phyloP scores from a whole-genome alignment of 441 rosid genomes.

The Pelargonium cotyledonis region DNA sequence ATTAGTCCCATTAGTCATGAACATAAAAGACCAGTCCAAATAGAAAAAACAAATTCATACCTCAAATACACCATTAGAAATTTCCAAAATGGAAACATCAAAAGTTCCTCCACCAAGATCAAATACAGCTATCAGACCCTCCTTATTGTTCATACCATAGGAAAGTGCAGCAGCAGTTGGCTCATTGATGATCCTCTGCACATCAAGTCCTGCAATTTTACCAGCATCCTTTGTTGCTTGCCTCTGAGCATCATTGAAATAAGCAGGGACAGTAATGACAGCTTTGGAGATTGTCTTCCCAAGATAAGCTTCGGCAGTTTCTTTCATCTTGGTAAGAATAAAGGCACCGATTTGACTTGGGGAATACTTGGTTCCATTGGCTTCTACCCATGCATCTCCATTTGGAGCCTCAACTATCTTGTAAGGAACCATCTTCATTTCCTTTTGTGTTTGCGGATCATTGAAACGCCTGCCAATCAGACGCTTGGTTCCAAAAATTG shows the following conservation, averaged over 20 bases:
- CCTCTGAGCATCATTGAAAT: conserved; percentile 90
- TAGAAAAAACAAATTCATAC: conserved; percentile 23
- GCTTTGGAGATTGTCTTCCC: conserved; percentile 69
- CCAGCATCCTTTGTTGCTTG: conserved; percentile 97
- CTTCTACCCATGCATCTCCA: conserved; percentile 95
- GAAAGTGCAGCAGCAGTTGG: conserved; percentile 97
- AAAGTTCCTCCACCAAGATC: conserved; percentile 97
- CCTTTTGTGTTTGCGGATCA: conserved; percentile 77
- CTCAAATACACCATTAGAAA: conserved; percentile 94
- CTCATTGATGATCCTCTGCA: conserved; percentile 80
- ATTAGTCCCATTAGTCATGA: background rate
- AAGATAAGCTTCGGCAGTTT: conserved; percentile 79
- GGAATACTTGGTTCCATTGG: conserved; percentile 76
- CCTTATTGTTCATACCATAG: conserved; percentile 88
- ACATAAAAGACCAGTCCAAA: background rate
- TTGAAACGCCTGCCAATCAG: conserved; percentile 73
- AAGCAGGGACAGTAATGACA: conserved; percentile 82
- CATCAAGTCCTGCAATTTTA: conserved; percentile 80
- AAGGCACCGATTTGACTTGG: conserved; percentile 88
- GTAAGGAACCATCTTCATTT: conserved; percentile 91
- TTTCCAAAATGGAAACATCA: conserved; percentile 80
- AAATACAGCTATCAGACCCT: conserved; percentile 86
- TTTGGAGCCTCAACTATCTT: conserved; percentile 84
- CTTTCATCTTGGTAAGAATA: conserved; percentile 77
- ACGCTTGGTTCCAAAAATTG: conserved; percentile 73